Conservation (phyloP, 352 stramenopile genomes). For the Globisporangium polare region DNA sequence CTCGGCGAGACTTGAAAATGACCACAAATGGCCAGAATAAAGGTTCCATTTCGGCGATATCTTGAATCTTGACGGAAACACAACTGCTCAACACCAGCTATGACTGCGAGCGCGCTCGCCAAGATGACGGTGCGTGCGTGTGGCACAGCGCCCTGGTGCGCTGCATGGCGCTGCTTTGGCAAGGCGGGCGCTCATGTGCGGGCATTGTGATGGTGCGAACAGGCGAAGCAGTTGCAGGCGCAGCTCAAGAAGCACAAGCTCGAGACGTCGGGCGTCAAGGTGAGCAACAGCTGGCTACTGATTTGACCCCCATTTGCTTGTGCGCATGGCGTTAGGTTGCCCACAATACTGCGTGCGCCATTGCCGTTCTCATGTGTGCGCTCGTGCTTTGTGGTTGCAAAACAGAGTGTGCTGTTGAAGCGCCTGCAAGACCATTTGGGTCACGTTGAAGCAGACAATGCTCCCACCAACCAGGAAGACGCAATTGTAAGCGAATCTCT, state of each 20-base stretch:
- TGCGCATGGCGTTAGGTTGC: no score
- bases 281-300: background rate
- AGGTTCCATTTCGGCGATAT: no score
- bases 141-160: background rate
- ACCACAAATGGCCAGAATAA: no score
- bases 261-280: constrained; percentile 38
- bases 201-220: no score
- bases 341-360: no score
- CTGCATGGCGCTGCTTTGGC: background rate
- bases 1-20: no score
- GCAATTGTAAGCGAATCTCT: background rate
- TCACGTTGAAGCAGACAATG: background rate
- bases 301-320: background rate
- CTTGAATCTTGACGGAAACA: no score
- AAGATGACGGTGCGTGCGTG: background rate
- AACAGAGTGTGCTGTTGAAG: constrained; percentile 31
- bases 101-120: background rate
- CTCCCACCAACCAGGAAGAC: background rate
- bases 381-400: background rate
- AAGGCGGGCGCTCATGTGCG: background rate
- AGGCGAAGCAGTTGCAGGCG: constrained; percentile 56
- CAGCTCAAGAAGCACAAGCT: constrained; percentile 39
- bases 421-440: constrained; percentile 30
- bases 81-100: no score
- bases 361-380: background rate